Conservation (phyloP, 2,329 filamentous ascomycete species). For the Fusarium equiseti region DNA sequence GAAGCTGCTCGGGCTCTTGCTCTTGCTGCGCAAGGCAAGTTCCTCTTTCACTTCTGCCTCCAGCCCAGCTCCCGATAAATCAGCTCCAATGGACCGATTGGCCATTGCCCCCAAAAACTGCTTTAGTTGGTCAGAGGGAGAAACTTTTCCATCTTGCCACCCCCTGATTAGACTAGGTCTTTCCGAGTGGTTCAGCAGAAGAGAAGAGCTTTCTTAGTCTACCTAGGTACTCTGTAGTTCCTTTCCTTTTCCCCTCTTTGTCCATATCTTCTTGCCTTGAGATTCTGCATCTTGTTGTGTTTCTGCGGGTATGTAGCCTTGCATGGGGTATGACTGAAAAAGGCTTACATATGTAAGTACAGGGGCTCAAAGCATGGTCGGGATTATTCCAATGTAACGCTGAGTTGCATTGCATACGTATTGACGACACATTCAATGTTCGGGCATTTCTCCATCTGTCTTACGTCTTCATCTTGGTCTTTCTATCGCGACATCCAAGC, state of each 20-base stretch:
- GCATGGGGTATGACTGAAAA: constrained; percentile 7
- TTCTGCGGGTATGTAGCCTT: constrained; percentile 27
- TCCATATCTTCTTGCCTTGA: not conserved
- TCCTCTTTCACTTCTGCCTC: not conserved
- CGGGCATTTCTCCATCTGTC: constrained; percentile 24
- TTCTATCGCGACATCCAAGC: not conserved
- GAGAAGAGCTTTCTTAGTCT: not conserved
- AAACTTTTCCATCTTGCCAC: constrained; percentile 5
- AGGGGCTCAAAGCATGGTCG: constrained; percentile 28
- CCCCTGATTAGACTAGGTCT: not conserved
- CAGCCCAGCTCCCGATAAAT: constrained; percentile 15
- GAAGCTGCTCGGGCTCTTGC: not conserved
- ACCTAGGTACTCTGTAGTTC: not conserved
- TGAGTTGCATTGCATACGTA: constrained; percentile 31
- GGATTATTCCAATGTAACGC: constrained; percentile 26
- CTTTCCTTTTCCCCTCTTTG: not conserved
- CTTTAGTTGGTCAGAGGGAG: constrained; percentile 1
- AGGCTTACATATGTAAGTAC: constrained; percentile 4
- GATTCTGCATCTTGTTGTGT: constrained; percentile 4
- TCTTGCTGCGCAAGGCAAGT: not conserved
- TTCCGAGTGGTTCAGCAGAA: not conserved
- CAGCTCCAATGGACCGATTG: constrained; percentile 23
- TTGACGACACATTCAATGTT: constrained; percentile 31
- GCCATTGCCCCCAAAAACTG: constrained; percentile 3
- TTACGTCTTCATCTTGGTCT: not conserved